Evolutionary conservation across 2,329 filamentous ascomycete genomes (phyloP), one percentile per base, ranked within the genome.

Genomic region (Ophiocordyceps camponoti-leonardi): DNA sequence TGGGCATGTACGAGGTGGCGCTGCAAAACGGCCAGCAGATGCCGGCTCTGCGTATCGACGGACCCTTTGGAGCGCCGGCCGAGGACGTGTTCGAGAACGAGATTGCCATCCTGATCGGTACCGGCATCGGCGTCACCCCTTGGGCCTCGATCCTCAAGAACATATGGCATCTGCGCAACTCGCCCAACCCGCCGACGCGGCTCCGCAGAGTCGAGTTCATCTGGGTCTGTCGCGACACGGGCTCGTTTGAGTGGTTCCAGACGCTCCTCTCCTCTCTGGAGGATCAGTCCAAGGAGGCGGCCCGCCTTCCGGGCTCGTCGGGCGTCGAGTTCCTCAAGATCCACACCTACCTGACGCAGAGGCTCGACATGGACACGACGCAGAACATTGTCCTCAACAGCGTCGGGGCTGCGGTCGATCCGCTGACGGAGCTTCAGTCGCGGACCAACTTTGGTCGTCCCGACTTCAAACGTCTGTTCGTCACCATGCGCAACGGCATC

Each of bases 171-270:
- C 73, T 94, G 57, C 86, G 92, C 50, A 82, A 92, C 51, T 78
- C 81, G 16, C 88, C 90, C 8, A 92, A 95, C 67, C 86, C 88
- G 22, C 88, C 90, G 1, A 79, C 77, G 44, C 85, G 90, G 58
- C 80, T 98, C 42, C 84, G 87, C 48, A 83, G 92, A 61, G 90
- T 98, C 30, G 92, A 98, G 63, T 98, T 98, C 65, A 93, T 98
- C 68, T 98, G 92, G 92, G 82, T 96, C 44, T 95, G 90, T 74
- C 92, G 85, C 62, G 88, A 95, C 58, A 94, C 88, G 0, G 83
- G 77, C 31, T 94, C 88, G 0, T 98, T 98, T 58, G 92, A 96
- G 66, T 98, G 92, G 92, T 96, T 98, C 71, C 92, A 98, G 61
- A 87, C 84, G 1, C 78, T 98, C 1, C 75, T 98, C 16, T 85